phyloP scores from a whole-genome alignment of 2,329 filamentous ascomycete species.

The Verticillium nonalfalfae region DNA sequence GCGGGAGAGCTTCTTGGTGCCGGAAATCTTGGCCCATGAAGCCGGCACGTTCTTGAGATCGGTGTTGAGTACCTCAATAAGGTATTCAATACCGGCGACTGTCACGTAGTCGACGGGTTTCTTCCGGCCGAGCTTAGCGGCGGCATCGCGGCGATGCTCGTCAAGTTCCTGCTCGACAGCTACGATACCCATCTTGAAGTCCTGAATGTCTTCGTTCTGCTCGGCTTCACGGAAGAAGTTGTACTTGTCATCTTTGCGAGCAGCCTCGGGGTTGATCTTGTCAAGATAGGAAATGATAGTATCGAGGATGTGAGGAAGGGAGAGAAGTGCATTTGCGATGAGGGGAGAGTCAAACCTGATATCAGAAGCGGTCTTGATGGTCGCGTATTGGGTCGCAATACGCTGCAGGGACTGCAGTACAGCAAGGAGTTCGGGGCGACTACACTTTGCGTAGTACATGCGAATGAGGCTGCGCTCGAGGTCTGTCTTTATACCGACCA shows the following conservation, averaged over 20 bases:
- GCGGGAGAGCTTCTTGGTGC: conserved; percentile 84
- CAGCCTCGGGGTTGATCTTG: conserved; percentile 78
- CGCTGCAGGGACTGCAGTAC: conserved; percentile 81
- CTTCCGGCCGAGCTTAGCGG: conserved; percentile 64
- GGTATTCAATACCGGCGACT: conserved; percentile 85
- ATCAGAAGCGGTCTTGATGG: conserved; percentile 57
- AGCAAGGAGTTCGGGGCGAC: conserved; percentile 77
- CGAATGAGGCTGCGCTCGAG: conserved; percentile 89
- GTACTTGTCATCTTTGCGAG: conserved; percentile 86
- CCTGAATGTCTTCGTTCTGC: conserved; percentile 79
- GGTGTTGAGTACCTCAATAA: conserved; percentile 83
- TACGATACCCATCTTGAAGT: conserved; percentile 87
- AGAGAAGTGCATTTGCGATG: conserved; percentile 64
- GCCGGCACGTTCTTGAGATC: conserved; percentile 84
- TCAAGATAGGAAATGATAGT: conserved; percentile 72
- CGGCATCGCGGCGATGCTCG: conserved; percentile 65
- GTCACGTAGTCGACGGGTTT: conserved; percentile 70
- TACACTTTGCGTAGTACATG: conserved; percentile 96
- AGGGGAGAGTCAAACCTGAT: conserved; percentile 67
- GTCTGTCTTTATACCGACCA: conserved; percentile 69
- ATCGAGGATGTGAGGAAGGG: conserved; percentile 69
- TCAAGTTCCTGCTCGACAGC: conserved; percentile 85
- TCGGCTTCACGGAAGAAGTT: conserved; percentile 82
- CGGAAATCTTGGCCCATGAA: conserved; percentile 90
- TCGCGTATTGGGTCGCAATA: conserved; percentile 70